phyloP scores from a whole-genome alignment of 306 rosid species.

The Carpinus fangiana region DNA sequence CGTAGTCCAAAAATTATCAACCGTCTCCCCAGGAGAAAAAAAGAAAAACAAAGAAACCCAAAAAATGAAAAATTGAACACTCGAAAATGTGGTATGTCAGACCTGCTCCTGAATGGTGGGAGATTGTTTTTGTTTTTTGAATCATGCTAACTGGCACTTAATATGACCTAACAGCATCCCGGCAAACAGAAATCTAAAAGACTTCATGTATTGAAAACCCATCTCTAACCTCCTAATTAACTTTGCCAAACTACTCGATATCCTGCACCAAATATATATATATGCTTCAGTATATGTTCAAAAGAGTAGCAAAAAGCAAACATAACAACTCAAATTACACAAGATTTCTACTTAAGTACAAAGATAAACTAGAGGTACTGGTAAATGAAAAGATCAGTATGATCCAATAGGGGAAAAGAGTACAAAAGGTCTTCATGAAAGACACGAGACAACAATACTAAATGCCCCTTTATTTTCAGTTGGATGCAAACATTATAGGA shows the following conservation, averaged over 20 bases:
- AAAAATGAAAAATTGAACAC: conserved; percentile 30
- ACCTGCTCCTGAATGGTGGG: conserved; percentile 21
- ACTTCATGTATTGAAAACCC: conserved; percentile 31
- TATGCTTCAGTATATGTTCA: conserved; percentile 16
- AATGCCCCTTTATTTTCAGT: neutral
- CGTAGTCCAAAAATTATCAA: conserved; percentile 18
- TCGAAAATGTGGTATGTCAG: conserved; percentile 40
- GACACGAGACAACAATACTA: neutral
- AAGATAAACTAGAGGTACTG: neutral
- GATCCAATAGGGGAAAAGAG: neutral
- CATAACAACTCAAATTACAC: neutral
- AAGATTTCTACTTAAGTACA: neutral
- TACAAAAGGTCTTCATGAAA: neutral
- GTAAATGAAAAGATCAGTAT: neutral
- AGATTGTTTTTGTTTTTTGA: neutral
- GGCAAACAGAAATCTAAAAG: conserved; percentile 25
- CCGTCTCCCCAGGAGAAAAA: conserved; percentile 12
- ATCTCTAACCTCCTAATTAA: conserved; percentile 43
- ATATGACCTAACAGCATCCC: conserved; percentile 33
- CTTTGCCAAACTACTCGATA: conserved; percentile 34
- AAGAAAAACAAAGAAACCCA: conserved; percentile 18
- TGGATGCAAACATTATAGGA: neutral
- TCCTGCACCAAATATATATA: conserved; percentile 32
- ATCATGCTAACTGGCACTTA: conserved; percentile 34
- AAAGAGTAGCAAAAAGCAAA: conserved; percentile 23